phyloP scores from a whole-genome alignment of 176 grass and related monocot species.

The Saccharum spontaneum region DNA sequence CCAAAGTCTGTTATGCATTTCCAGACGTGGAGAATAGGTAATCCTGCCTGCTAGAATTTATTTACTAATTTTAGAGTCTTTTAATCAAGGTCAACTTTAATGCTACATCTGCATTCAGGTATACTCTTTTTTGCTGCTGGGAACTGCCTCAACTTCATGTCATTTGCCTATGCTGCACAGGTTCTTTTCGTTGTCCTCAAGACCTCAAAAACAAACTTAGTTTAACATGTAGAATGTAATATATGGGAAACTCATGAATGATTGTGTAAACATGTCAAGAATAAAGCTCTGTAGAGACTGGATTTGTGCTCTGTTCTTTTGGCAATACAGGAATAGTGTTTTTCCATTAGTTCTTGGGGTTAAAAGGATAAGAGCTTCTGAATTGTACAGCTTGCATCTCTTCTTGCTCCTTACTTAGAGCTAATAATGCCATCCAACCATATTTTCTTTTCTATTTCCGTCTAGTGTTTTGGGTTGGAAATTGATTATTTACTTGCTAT shows the following conservation, averaged over 20 bases:
- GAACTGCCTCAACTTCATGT: conserved; percentile 97
- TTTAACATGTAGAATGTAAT: conserved; percentile 12
- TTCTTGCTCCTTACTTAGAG: conserved; percentile 11
- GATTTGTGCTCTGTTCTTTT: neutral
- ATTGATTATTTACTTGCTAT: conserved; percentile 39
- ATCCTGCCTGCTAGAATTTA: conserved; percentile 5
- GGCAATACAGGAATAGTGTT: neutral
- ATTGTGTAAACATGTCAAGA: neutral
- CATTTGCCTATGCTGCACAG: conserved; percentile 96
- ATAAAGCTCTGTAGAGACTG: neutral
- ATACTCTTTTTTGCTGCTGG: conserved; percentile 89
- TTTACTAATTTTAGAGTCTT: neutral
- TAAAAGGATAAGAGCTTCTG: neutral
- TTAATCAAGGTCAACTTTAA: conserved; percentile 28
- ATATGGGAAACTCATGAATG: neutral
- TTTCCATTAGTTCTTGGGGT: neutral
- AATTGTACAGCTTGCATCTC: neutral
- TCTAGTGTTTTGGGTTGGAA: neutral
- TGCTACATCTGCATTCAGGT: conserved; percentile 58
- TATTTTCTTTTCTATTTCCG: conserved; percentile 14
- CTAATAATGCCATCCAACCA: neutral
- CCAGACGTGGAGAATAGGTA: conserved; percentile 97
- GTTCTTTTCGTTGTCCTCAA: conserved; percentile 47
- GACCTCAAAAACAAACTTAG: neutral
- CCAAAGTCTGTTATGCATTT: conserved; percentile 91